A percentile compares a stretch with the other conserved stretches of the same genome.
These are phyloP conservation scores for Suillus paluster DNA, from an alignment of 768 basidiomycete genomes.

Conservation along the genomic window DNA sequence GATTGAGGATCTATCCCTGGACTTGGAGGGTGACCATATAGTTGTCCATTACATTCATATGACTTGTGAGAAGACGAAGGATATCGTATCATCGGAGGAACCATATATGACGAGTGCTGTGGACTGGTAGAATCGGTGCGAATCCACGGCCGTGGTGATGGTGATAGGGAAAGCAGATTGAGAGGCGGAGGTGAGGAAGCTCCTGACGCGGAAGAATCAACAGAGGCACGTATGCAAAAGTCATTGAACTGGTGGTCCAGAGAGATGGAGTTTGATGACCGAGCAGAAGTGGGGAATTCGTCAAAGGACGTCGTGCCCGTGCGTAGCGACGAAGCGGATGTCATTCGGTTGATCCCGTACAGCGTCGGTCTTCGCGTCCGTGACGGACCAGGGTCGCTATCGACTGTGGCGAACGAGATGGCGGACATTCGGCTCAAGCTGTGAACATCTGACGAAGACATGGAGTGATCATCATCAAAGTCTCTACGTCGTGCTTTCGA, in stretches of 20 bases:
- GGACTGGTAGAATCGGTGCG: slow-evolving; percentile 45
- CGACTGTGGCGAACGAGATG: slow-evolving; percentile 82
- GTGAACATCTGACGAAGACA: slow-evolving; percentile 87
- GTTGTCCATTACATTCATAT: slow-evolving; percentile 56
- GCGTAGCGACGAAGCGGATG: slow-evolving; percentile 75
- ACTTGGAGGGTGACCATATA: slow-evolving; percentile 62
- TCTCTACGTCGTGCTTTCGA: slow-evolving; percentile 82
- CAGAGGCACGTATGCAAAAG: slow-evolving; percentile 71
- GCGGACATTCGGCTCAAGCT: slow-evolving; percentile 75
- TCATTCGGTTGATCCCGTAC: slow-evolving; percentile 73
- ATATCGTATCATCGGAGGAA: slow-evolving; percentile 41
- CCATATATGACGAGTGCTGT: slow-evolving; percentile 39
- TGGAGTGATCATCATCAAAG: slow-evolving; percentile 89
- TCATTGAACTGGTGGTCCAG: slow-evolving; percentile 79
- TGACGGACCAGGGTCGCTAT: slow-evolving; percentile 84
- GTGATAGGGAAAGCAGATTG: slow-evolving; percentile 73
- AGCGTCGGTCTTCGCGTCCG: slow-evolving; percentile 66
- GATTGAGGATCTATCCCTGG: slow-evolving; percentile 66
- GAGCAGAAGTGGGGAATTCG: slow-evolving; percentile 72
- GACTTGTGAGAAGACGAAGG: slow-evolving; percentile 44
- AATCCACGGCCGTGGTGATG: slow-evolving; percentile 61
- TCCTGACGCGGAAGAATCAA: slow-evolving; percentile 63
- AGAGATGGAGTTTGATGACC: slow-evolving; percentile 81
- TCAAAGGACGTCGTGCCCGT: slow-evolving; percentile 61
- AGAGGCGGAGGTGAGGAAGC: slow-evolving; percentile 79